These are phyloP conservation scores for Oryza coarctata DNA, from an alignment of 176 grass and related monocot genomes.

Conservation along the genomic window DNA sequence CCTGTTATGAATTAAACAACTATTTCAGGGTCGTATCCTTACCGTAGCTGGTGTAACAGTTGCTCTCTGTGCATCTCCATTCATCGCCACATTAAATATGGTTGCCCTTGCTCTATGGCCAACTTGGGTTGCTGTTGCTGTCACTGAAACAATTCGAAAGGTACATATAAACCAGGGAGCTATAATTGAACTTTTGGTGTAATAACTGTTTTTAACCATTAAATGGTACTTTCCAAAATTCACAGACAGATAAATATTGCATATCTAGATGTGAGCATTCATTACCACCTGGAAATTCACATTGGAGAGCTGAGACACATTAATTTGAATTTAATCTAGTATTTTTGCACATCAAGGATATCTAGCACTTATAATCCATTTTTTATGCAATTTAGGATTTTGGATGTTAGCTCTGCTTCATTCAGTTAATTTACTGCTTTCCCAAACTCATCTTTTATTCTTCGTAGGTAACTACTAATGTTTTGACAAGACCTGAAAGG, in stretches of 20 bases:
- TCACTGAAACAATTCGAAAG: slow-evolving; percentile 85
- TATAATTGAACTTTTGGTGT: neutral
- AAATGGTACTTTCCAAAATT: neutral
- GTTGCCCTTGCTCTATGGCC: slow-evolving; percentile 85
- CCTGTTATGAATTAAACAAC: slow-evolving; percentile 23
- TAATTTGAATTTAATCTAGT: neutral
- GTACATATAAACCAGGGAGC: slow-evolving; percentile 28
- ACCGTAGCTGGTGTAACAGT: slow-evolving; percentile 80
- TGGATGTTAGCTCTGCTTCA: neutral
- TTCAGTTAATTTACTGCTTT: slow-evolving; percentile 4
- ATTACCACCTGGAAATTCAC: neutral
- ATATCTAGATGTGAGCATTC: neutral
- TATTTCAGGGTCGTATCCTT: slow-evolving; percentile 77
- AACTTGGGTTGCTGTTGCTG: slow-evolving; percentile 78
- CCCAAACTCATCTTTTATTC: neutral
- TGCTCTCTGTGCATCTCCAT: slow-evolving; percentile 78
- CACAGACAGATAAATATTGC: neutral
- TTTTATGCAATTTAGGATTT: neutral
- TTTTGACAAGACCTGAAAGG: slow-evolving; percentile 91
- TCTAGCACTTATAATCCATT: slow-evolving; percentile 1
- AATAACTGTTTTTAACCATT: neutral
- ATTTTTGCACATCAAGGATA: neutral
- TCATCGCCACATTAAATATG: slow-evolving; percentile 73
- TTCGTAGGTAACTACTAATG: slow-evolving; percentile 78
- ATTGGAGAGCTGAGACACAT: neutral